Conservation (phyloP, 1,139 yeast species). For the Torulaspora globosa region DNA sequence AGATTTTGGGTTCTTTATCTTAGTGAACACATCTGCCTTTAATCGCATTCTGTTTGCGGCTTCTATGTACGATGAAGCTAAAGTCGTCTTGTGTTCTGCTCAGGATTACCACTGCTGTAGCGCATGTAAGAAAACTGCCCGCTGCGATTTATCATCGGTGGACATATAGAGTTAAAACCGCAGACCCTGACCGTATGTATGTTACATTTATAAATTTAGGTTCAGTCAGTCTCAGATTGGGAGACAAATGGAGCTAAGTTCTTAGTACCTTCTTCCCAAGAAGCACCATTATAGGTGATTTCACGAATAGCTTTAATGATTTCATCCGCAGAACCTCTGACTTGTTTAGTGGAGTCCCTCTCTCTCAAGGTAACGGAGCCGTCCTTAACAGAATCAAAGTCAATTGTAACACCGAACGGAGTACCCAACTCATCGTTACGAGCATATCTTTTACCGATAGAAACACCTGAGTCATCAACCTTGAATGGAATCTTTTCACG, state of each 20-base stretch:
- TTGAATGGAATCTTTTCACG: conserved; percentile 85
- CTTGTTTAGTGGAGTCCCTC: conserved; percentile 96
- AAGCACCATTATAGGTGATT: conserved; percentile 65
- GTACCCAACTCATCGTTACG: conserved; percentile 99
- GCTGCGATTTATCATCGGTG: too few species aligned
- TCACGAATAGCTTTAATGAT: conserved; percentile 74
- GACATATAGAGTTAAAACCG: neutral
- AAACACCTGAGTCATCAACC: conserved; percentile 95
- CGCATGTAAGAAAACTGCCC: too few species aligned
- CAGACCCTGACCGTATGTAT: neutral
- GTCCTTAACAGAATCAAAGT: conserved; percentile 89
- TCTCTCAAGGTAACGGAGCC: conserved; percentile 93
- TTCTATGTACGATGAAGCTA: too few species aligned
- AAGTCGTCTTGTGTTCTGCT: too few species aligned
- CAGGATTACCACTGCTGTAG: too few species aligned
- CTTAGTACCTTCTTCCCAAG: conserved; percentile 86
- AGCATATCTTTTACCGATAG: conserved; percentile 97
- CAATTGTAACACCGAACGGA: conserved; percentile 97
- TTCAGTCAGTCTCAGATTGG: conserved; percentile 37
- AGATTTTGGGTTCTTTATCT: too few species aligned
- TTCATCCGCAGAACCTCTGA: conserved; percentile 82
- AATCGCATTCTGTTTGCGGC: too few species aligned
- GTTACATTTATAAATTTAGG: neutral
- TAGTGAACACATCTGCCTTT: too few species aligned
- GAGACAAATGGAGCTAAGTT: conserved; percentile 60